Base-by-base conservation (phyloP, 148 eudicot species). In the Nepenthes mirabilis region DNA sequence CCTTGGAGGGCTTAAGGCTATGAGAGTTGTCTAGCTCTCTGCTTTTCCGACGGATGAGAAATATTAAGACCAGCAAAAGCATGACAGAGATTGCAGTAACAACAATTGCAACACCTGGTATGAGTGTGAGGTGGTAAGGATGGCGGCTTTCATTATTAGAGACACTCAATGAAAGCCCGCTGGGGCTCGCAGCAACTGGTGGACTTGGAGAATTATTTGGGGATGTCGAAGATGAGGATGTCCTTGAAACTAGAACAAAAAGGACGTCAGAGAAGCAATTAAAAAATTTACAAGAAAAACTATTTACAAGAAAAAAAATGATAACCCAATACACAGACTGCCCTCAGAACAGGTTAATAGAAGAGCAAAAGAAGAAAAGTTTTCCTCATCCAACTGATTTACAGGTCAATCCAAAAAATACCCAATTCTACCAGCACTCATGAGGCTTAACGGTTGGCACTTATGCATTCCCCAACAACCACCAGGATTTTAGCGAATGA, bases 131-230 rank as follows among this genome's bases (percentile, higher is more conserved):
- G 43, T 65, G 93, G 65, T 73, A 68, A 13, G 55, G 58, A 57
- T 70, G 83, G 59, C 72, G 85, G 40, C 66, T 76, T 53, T 60
- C 72, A 40, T 52, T 75, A 57, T 62, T 45, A 50, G 88, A 57
- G 48, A 57, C 23, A 40, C 61, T 80, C 68, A 78, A 60, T 43
- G 88, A 81, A 40, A 68, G 67, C 74, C 81, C 77, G 61, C 72
- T 70, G 32, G 97, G 90, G 73, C 81, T 78, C 34, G 76, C 69
- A 62, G 89, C 86, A 65, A 65, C 48, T 45, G 65, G 65, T 37
- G 94, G 76, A 72, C 65, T 81, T 54, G 90, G 87, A 59, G 96
- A 77, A 50, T 77, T 66, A 57, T 61, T 52, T 1, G 96, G 89
- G 68, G 96, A 63, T 60, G 60, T 64, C 61, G 58, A 32, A 72